Percentiles rank a stretch among this genome's conserved stretches.
Conservation (phyloP, 352 stramenopile species). For the Phytophthora sp. region DNA sequence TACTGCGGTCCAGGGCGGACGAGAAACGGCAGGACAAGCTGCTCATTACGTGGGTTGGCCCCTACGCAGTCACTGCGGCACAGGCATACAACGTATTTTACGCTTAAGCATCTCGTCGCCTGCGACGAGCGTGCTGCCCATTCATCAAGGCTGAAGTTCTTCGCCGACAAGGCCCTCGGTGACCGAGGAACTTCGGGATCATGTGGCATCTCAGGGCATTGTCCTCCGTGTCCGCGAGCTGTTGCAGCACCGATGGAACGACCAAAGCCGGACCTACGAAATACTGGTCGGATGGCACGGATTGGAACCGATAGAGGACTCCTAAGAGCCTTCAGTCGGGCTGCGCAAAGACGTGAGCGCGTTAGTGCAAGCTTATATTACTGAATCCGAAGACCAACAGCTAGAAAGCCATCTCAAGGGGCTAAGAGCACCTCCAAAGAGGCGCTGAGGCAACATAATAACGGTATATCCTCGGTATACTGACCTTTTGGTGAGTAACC, state of each 20-base stretch:
- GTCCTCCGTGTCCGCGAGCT: not conserved
- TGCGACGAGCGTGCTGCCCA: not conserved
- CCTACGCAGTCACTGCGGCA: not conserved
- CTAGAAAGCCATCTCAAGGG: constrained; percentile 1
- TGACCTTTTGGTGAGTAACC: too few relatives aligned
- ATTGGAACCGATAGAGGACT: constrained; percentile 31
- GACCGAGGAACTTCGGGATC: constrained; percentile 10
- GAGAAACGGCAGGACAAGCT: not conserved
- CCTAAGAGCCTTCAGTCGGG: constrained; percentile 18
- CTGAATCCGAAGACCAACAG: not conserved
- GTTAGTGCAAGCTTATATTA: constrained; percentile 18
- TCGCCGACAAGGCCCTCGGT: not conserved
- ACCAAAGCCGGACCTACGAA: constrained; percentile 9
- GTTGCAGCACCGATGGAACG: constrained; percentile 17
- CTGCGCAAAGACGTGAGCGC: constrained; percentile 22
- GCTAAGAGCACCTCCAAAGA: not conserved
- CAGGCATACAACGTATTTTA: not conserved
- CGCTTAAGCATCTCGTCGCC: not conserved
- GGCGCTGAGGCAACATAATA: too few relatives aligned
- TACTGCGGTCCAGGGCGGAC: not conserved
- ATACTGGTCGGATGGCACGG: constrained; percentile 17
- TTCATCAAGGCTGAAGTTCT: not conserved
- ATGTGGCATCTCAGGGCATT: constrained; percentile 14
- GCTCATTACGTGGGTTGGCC: not conserved
- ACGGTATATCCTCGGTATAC: too few relatives aligned